Percentiles rank a stretch among this genome's conserved stretches.
phyloP scores from a whole-genome alignment of 129 eudicot genomes.

The Centaurea solstitialis region DNA sequence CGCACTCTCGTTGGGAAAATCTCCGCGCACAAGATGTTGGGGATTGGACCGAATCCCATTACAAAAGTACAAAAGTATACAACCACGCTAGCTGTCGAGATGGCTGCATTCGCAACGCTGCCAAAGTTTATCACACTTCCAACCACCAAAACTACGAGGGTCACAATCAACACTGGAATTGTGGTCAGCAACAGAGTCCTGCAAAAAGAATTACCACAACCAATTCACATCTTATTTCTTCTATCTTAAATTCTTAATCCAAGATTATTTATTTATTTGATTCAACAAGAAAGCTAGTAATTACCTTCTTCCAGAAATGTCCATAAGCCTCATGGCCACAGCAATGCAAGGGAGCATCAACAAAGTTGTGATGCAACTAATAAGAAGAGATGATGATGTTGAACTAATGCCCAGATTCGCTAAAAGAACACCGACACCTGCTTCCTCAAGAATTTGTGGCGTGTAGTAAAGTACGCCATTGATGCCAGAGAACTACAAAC shows the following conservation, averaged over 20 bases:
- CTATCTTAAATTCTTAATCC: not conserved
- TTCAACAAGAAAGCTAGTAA: not conserved
- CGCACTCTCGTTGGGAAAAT: slow-evolving; percentile 95
- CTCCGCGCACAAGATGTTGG: slow-evolving; percentile 91
- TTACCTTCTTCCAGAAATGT: slow-evolving; percentile 84
- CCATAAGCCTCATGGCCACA: slow-evolving; percentile 96
- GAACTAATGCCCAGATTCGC: slow-evolving; percentile 72
- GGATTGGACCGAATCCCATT: slow-evolving; percentile 93
- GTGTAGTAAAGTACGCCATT: slow-evolving; percentile 97
- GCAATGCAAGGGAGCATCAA: slow-evolving; percentile 94
- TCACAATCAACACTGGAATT: slow-evolving; percentile 60
- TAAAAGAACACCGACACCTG: slow-evolving; percentile 84
- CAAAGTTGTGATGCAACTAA: slow-evolving; percentile 76
- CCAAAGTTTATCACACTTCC: slow-evolving; percentile 64
- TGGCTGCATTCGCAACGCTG: slow-evolving; percentile 48
- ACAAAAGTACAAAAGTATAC: slow-evolving; percentile 81
- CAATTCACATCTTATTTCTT: not conserved
- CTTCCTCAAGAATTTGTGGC: slow-evolving; percentile 95
- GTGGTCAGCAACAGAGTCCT: slow-evolving; percentile 76
- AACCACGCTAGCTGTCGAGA: slow-evolving; percentile 75
- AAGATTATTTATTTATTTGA: not conserved
- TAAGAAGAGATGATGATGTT: slow-evolving; percentile 77
- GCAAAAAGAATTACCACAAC: slow-evolving; percentile 9
- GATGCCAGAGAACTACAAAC: slow-evolving; percentile 90
- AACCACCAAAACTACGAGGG: slow-evolving; percentile 57